Percentiles rank a stretch among this genome's conserved stretches.
These are phyloP conservation scores for Chrysochromulina parva DNA, from an alignment of 78 protist genomes.

Conservation along the genomic window DNA sequence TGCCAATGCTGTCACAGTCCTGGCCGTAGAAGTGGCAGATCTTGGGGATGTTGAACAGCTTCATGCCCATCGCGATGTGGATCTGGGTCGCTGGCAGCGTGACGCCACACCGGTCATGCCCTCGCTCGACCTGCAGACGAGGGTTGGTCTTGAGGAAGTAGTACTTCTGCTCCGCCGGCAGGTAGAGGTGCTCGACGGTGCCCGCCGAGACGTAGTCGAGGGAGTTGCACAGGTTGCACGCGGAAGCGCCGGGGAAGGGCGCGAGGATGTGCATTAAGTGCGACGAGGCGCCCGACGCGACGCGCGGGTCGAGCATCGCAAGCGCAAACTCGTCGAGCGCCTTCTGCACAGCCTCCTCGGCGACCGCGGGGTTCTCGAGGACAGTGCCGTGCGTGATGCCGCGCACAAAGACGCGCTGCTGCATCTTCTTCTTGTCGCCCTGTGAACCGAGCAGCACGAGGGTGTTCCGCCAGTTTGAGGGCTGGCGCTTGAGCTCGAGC, in stretches of 20 bases:
- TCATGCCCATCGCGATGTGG: conserved; percentile 96
- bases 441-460: conserved; percentile 42
- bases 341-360: conserved; percentile 44
- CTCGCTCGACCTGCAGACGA: conserved; percentile 87
- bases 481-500: conserved; percentile 63
- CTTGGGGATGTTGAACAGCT: conserved; percentile 84
- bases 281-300: background rate
- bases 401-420: conserved; percentile 27
- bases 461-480: conserved; percentile 68
- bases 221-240: no score
- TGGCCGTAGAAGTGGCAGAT: no score
- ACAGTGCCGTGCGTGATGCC: conserved; percentile 27
- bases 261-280: conserved; percentile 85
- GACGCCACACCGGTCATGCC: conserved; percentile 70
- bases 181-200: no score
- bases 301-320: conserved; percentile 34
- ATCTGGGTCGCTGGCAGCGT: conserved; percentile 92
- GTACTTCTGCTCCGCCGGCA: conserved; percentile 21
- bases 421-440: conserved; percentile 41
- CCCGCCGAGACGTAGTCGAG: no score
- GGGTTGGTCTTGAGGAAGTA: conserved; percentile 88
- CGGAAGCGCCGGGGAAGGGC: no score
- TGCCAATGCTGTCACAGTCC: background rate
- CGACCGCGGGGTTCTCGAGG: background rate
- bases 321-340: conserved; percentile 78